These are phyloP conservation scores for Cornus kousa DNA, from an alignment of 148 eudicot genomes.

Conservation along the genomic window DNA sequence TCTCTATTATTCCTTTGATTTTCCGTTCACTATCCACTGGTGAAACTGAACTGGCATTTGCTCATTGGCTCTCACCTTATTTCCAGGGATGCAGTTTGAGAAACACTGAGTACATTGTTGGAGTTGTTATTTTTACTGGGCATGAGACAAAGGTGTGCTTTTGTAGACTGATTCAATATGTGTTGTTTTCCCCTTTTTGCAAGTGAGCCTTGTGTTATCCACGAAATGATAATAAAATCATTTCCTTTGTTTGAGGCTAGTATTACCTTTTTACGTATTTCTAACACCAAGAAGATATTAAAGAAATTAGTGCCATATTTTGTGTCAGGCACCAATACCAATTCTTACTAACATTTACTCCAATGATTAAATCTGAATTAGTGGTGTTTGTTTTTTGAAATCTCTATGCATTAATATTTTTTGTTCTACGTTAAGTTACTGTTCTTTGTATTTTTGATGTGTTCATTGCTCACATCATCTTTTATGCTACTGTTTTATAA, in stretches of 20 bases:
- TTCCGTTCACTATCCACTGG: slow-evolving; percentile 2
- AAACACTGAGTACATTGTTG: slow-evolving; percentile 86
- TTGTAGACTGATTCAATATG: neutral
- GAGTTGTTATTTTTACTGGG: slow-evolving; percentile 81
- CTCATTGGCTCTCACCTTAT: slow-evolving; percentile 7
- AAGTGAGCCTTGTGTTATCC: neutral
- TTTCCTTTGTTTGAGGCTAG: neutral
- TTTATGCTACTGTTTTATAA: neutral
- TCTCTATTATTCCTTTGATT: neutral
- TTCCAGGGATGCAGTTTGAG: slow-evolving; percentile 94
- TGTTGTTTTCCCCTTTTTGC: neutral
- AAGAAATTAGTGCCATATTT: neutral
- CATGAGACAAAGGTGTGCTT: slow-evolving; percentile 85
- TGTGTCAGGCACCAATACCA: neutral
- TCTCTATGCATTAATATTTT: neutral
- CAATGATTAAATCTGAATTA: neutral
- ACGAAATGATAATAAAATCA: no score
- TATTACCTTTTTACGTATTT: neutral
- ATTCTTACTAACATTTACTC: neutral
- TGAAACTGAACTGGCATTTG: neutral
- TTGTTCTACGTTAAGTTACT: neutral
- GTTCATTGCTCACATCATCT: neutral
- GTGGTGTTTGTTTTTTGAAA: neutral
- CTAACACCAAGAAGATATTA: neutral
- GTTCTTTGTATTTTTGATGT: neutral